Percentiles rank a stretch among this genome's conserved stretches.
Conservation (phyloP, 1,139 yeast genomes). For the Kodamaea derodonti region DNA sequence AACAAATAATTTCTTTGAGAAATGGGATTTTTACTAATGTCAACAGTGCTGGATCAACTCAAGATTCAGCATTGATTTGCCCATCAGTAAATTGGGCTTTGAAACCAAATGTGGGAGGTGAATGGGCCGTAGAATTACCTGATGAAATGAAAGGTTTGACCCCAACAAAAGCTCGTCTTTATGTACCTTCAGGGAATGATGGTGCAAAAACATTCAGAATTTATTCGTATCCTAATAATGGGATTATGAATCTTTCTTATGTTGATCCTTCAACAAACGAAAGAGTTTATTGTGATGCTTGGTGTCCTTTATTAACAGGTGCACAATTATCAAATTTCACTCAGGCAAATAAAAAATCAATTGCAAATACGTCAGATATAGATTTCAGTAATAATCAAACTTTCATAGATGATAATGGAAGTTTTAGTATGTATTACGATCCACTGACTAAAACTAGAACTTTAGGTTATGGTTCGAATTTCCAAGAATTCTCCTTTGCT, state of each 20-base stretch:
- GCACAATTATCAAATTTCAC: conserved; percentile 26
- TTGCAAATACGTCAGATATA: conserved; percentile 16
- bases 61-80: conserved; percentile 49
- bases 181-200: conserved; percentile 50
- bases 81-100: conserved; percentile 67
- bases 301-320: conserved; percentile 62
- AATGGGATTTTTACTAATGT: conserved; percentile 58
- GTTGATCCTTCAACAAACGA: conserved; percentile 66
- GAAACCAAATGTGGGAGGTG: conserved; percentile 50
- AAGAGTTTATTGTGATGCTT: conserved; percentile 70
- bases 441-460: conserved; percentile 39
- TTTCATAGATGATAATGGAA: conserved; percentile 35
- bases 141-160: conserved; percentile 45
- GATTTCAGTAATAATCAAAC: conserved; percentile 22
- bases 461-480: conserved; percentile 47
- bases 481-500: conserved; percentile 79
- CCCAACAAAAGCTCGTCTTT: conserved; percentile 75
- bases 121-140: conserved; percentile 65
- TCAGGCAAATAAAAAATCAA: conserved; percentile 17
- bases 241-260: conserved; percentile 90
- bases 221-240: conserved; percentile 72
- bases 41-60: conserved; percentile 37
- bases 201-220: conserved; percentile 70
- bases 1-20: conserved; percentile 64
- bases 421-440: conserved; percentile 36